Base-by-base conservation (phyloP, 75 land plant species). In the Pseudotsuga menziesii region DNA sequence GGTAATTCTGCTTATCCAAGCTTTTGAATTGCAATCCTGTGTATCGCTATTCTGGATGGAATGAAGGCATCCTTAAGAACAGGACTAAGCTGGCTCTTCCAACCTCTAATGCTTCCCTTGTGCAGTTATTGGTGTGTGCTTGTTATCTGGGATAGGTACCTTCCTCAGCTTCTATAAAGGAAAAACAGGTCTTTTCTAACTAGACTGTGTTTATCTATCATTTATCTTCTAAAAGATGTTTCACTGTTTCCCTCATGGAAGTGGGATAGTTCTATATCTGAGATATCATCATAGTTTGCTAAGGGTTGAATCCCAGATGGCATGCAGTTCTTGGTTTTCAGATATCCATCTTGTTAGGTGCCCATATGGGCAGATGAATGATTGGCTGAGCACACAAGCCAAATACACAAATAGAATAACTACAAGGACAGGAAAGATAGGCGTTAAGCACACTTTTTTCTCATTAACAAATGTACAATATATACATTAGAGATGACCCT, bases 171-270 rank as follows among this genome's bases (percentile, higher is more conserved):
- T 48, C 72, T 20, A 13, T 13, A 69, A 15, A 41, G 20, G 54
- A 69, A 69, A 69, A 52, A 41, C 25, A 41, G 36, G 69, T 39
- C 39, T 64, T 69, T 39, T 17, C 41, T 67, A 67, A 67, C 19
- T 67, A 67, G 22, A 67, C 2, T 67, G 71, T 35, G 41, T 16
- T 67, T 19, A 39, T 39, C 5, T 36, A n/a, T 67, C 32, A 36
- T 36, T 19, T 8, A 36, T 67, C 36, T 41, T 69, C 11, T n/a
- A n/a, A 69, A 14, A 39, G 41, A 7, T 41, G 52, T 39, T 5
- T 41, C n/a, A 20, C n/a, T 41, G 20, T 69, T 69, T 41, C 72
- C 41, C 3, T 5, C 3, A 69, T 20, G 72, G 11, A 20, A 19
- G n/a, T 41, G 52, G 48, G 72, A 69, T 69, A 11, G n/a, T n/a